A percentile compares a stretch with the other conserved stretches of the same genome.
Conservation (phyloP, 768 basidiomycete genomes). For the Boletus reticuloceps region DNA sequence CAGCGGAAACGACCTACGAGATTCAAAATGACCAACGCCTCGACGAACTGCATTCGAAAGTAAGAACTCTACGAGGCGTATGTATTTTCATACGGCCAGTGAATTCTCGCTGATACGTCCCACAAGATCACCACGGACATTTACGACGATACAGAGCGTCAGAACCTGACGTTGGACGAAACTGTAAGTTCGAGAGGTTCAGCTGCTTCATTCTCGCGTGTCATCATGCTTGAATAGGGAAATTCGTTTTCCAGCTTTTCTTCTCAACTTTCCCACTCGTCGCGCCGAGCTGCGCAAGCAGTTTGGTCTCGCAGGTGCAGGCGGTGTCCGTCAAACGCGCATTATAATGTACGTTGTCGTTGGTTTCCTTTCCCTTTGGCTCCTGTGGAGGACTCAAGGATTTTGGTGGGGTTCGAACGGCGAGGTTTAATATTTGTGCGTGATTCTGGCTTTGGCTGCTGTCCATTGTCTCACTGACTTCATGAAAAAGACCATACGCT, state of each 20-base stretch:
- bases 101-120: background rate
- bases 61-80: constrained; percentile 79
- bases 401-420: constrained; percentile 42
- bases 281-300: constrained; percentile 68
- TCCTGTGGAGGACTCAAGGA: constrained; percentile 48
- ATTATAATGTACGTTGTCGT: constrained; percentile 60
- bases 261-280: constrained; percentile 59
- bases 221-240: constrained; percentile 37
- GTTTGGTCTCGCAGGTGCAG: constrained; percentile 61
- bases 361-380: constrained; percentile 55
- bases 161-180: constrained; percentile 75
- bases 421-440: constrained; percentile 19
- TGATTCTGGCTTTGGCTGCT: background rate
- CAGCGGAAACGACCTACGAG: constrained; percentile 75
- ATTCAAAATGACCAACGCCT: constrained; percentile 81
- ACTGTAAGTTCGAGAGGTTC: constrained; percentile 49
- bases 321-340: constrained; percentile 66
- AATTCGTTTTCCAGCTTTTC: constrained; percentile 69
- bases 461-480: background rate
- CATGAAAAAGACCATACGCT: background rate
- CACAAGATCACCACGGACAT: constrained; percentile 84
- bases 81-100: constrained; percentile 16
- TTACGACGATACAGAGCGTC: constrained; percentile 78
- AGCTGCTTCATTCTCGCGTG: background rate
- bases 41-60: constrained; percentile 82